Percentiles rank a stretch among this genome's conserved stretches.
phyloP scores from a whole-genome alignment of 176 grass and related monocot species.

The Calamus simplicifolius region DNA sequence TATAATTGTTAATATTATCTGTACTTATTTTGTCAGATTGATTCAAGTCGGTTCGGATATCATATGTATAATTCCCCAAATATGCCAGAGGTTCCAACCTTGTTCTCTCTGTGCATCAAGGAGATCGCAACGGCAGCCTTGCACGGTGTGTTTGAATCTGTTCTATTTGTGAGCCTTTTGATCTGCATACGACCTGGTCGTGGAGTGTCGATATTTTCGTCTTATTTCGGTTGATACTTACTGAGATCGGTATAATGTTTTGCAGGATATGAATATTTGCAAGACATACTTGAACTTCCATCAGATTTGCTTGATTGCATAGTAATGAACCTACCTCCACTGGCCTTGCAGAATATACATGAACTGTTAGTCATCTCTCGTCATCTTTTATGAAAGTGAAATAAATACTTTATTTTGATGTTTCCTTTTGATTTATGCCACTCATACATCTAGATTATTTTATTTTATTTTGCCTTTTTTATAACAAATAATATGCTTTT shows the following conservation, averaged over 20 bases:
- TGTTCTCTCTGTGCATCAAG: slow-evolving; percentile 30
- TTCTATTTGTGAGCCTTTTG: not conserved
- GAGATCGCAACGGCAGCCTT: slow-evolving; percentile 3
- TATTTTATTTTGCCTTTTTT: too few species aligned
- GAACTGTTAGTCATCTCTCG: slow-evolving; percentile 16
- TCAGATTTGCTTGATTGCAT: slow-evolving; percentile 24
- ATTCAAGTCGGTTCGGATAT: too few species aligned
- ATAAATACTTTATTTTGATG: too few species aligned
- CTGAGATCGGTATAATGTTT: slow-evolving; percentile 1
- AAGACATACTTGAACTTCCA: slow-evolving; percentile 32
- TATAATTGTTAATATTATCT: too few species aligned
- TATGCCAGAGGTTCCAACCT: slow-evolving; percentile 2
- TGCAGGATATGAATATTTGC: slow-evolving; percentile 23
- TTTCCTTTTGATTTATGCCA: too few species aligned
- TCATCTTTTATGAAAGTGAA: too few species aligned
- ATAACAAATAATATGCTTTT: too few species aligned
- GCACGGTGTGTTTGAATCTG: slow-evolving; percentile 10
- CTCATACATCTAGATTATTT: too few species aligned
- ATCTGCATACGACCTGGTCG: not conserved
- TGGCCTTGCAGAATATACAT: slow-evolving; percentile 46
- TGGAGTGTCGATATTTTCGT: not conserved
- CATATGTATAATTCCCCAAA: too few species aligned
- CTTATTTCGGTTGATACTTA: not conserved
- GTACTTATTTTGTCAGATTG: too few species aligned
- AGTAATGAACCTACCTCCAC: slow-evolving; percentile 21